Evolutionary conservation across 371 early-diverging fungal genomes (phyloP).

Genomic region (Lichtheimia ornata): DNA sequence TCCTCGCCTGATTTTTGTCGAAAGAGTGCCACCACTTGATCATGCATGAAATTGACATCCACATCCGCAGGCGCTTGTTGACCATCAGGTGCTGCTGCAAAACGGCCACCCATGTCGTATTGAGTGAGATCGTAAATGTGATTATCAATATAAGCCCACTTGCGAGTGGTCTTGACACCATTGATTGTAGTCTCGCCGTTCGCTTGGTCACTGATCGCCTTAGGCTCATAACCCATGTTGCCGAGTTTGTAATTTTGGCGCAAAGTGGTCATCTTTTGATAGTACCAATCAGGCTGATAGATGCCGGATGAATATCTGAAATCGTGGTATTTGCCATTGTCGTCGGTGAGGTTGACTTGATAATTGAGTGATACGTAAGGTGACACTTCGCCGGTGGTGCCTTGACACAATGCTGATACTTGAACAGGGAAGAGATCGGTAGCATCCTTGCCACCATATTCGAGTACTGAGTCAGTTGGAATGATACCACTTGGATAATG

Average conservation of each 20-base stretch:
- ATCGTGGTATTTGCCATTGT: constrained; percentile 47
- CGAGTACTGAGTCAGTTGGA: constrained; percentile 49
- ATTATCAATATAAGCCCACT: constrained; percentile 61
- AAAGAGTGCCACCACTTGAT: constrained; percentile 62
- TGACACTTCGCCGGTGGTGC: constrained; percentile 26
- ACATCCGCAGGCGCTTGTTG: constrained; percentile 55
- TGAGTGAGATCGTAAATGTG: constrained; percentile 64
- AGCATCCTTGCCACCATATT: constrained; percentile 69
- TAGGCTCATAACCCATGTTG: constrained; percentile 38
- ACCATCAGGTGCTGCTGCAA: constrained; percentile 29
- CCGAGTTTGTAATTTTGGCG: constrained; percentile 46
- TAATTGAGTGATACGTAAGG: constrained; percentile 43
- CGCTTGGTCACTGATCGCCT: constrained; percentile 37
- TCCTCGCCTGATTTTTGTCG: constrained; percentile 64
- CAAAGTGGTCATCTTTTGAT: constrained; percentile 39
- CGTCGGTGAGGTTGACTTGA: constrained; percentile 39
- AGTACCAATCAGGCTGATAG: constrained; percentile 52
- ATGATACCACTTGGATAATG: constrained; percentile 58
- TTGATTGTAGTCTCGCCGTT: constrained; percentile 23
- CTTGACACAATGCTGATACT: constrained; percentile 57
- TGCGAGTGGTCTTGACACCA: constrained; percentile 34
- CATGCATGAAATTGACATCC: constrained; percentile 48
- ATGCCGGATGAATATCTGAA: constrained; percentile 38
- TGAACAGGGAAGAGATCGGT: constrained; percentile 77
- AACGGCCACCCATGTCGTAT: constrained; percentile 53